Conservation (phyloP, 2,329 filamentous ascomycete genomes). For the Venturia aucupariae region DNA sequence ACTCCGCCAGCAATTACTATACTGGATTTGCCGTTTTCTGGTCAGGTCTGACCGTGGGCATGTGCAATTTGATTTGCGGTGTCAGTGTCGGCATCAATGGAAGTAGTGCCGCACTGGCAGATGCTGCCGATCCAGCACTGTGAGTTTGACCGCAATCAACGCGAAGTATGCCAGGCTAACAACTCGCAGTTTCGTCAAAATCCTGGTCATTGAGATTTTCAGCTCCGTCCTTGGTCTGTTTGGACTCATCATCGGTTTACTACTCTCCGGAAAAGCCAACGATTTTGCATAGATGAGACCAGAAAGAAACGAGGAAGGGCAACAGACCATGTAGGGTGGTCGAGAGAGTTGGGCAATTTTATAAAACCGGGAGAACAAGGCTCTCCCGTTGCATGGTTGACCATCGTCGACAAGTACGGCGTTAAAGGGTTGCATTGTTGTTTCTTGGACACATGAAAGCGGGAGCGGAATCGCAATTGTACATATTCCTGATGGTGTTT, state of each 20-base stretch:
- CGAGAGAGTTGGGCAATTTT: neutral
- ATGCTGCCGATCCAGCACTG: slow-evolving; percentile 86
- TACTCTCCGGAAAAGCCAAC: slow-evolving; percentile 73
- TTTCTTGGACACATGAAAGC: slow-evolving; percentile 1
- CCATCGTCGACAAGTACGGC: neutral
- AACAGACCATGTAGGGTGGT: neutral
- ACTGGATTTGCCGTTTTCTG: slow-evolving; percentile 95
- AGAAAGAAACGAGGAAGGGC: too few relatives aligned
- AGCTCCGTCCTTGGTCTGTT: slow-evolving; percentile 95
- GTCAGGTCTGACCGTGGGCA: slow-evolving; percentile 86
- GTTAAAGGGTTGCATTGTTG: neutral
- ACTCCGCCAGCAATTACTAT: slow-evolving; percentile 75
- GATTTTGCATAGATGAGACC: slow-evolving; percentile 48
- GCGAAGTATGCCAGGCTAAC: slow-evolving; percentile 15
- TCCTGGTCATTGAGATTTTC: slow-evolving; percentile 98
- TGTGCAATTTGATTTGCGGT: slow-evolving; percentile 94
- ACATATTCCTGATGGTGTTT: neutral
- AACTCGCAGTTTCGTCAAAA: slow-evolving; percentile 77
- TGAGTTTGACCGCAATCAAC: slow-evolving; percentile 40
- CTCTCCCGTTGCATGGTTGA: slow-evolving; percentile 1
- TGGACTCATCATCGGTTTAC: slow-evolving; percentile 85
- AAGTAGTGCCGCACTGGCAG: slow-evolving; percentile 88
- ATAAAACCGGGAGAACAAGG: neutral
- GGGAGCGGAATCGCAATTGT: neutral
- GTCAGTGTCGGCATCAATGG: slow-evolving; percentile 97